These are phyloP conservation scores for Melastoma malabathricum DNA, from an alignment of 345 rosid genomes.

Conservation along the genomic window DNA sequence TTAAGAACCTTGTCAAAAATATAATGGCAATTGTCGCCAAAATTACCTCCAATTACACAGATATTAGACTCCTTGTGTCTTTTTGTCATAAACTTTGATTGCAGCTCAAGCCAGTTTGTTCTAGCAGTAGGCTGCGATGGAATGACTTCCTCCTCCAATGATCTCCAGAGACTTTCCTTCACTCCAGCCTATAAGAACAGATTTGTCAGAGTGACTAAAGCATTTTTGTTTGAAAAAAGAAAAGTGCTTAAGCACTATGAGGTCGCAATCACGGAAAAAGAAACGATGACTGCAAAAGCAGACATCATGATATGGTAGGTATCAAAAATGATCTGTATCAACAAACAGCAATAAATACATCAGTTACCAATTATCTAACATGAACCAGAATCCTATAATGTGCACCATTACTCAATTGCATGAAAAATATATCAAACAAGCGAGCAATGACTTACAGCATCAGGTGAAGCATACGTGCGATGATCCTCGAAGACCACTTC, in stretches of 20 bases:
- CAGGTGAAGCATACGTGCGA: constrained; percentile 75
- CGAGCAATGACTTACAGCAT: constrained; percentile 50
- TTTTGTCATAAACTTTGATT: constrained; percentile 61
- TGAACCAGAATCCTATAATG: background rate
- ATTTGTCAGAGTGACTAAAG: constrained; percentile 6
- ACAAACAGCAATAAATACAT: too few species aligned
- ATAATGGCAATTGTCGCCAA: constrained; percentile 21
- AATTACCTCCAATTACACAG: constrained; percentile 97
- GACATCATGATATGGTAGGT: too few species aligned
- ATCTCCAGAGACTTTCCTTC: constrained; percentile 66
- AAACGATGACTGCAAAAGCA: background rate
- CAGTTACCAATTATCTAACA: too few species aligned
- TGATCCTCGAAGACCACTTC: constrained; percentile 83
- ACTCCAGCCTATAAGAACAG: constrained; percentile 42
- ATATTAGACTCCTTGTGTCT: constrained; percentile 56
- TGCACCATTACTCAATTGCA: constrained; percentile 1
- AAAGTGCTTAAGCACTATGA: too few species aligned
- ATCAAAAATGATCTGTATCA: too few species aligned
- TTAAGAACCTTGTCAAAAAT: constrained; percentile 2
- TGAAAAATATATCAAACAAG: background rate
- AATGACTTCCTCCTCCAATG: constrained; percentile 80
- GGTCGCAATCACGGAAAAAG: too few species aligned
- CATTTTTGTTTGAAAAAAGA: background rate
- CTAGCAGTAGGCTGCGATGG: constrained; percentile 61
- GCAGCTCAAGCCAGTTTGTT: constrained; percentile 92